phyloP scores from a whole-genome alignment of 2,329 filamentous ascomycete genomes.

The Aureobasidium sp. region DNA sequence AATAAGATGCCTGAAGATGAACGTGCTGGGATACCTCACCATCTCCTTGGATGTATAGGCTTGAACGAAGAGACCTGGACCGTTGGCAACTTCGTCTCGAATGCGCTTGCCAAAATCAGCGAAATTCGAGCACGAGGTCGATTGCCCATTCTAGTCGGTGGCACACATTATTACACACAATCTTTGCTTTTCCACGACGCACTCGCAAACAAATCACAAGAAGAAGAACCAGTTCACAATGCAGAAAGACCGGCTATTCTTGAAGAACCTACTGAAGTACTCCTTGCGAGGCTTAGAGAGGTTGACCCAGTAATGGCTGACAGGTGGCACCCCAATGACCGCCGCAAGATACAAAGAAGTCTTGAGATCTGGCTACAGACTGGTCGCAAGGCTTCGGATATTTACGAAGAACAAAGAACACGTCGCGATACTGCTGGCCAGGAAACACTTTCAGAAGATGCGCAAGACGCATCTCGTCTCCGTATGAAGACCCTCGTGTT shows the following conservation, averaged over 20 bases:
- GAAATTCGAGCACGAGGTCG: constrained; percentile 73
- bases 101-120: constrained; percentile 59
- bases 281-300: constrained; percentile 64
- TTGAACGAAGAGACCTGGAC: constrained; percentile 75
- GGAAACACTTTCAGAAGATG: neutral
- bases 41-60: constrained; percentile 72
- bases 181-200: constrained; percentile 73
- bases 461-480: constrained; percentile 11
- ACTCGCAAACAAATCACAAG: constrained; percentile 41
- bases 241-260: constrained; percentile 60
- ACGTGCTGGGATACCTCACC: constrained; percentile 72
- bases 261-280: constrained; percentile 54
- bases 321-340: constrained; percentile 89
- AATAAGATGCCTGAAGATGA: constrained; percentile 79
- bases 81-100: constrained; percentile 65
- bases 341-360: constrained; percentile 80
- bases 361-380: constrained; percentile 84
- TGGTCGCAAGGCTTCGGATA: constrained; percentile 70
- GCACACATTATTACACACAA: constrained; percentile 93
- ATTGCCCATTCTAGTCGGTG: constrained; percentile 83
- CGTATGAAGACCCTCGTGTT: constrained; percentile 59
- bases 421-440: neutral
- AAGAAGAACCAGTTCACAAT: constrained; percentile 15
- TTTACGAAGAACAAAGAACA: constrained; percentile 67
- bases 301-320: constrained; percentile 86